Base-by-base conservation (phyloP, 2,329 filamentous ascomycete species). In the Furcasterigmium sp. region DNA sequence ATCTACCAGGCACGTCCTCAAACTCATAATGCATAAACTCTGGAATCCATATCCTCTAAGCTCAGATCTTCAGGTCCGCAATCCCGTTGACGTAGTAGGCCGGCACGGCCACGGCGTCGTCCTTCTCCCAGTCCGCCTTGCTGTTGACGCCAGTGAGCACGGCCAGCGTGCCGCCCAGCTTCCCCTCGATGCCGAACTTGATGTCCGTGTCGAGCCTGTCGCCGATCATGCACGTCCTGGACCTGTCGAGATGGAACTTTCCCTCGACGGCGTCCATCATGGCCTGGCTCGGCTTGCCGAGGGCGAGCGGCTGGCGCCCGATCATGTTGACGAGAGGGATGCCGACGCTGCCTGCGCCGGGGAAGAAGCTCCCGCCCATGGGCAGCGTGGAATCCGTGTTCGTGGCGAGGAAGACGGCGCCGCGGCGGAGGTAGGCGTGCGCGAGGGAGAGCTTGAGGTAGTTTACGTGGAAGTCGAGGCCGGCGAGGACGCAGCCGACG, bases 211-310 rank as follows among this genome's bases (percentile, higher is more conserved):
- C 87, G 50, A 95, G 71, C 23, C 93, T 77, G 63, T 98, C 93
- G 7, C 93, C 93, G 35, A 98, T 79, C 93, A 98, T 98, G 67
- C 93, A 97, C 1, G 93, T 87, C 53, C 82, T 82, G 47, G 75
- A 79, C 29, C 91, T 79, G 62, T 97, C 84, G 42, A 98, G 85
- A 53, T 86, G 76, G 64, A 97, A 96, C 65, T 95, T 95, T 46
- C 91, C 91, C 71, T 97, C 91, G 45, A 98, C 86, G 3, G 93
- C 90, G 63, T 97, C 91, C 91, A 98, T 95, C 93, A 98, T 98
- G 4, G 91, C 91, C 70, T 95, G 90, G 61, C 89, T 95, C 3
- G 93, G 93, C 69, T 98, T 98, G 1, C 93, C 93, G 32, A 97
- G 69, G 3, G 87, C 82, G 25, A 89, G 66, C 1, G 93, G 91